Evolutionary conservation across 1,284 basidiomycete genomes (phyloP).

Genomic region (Vanrija sp.): DNA sequence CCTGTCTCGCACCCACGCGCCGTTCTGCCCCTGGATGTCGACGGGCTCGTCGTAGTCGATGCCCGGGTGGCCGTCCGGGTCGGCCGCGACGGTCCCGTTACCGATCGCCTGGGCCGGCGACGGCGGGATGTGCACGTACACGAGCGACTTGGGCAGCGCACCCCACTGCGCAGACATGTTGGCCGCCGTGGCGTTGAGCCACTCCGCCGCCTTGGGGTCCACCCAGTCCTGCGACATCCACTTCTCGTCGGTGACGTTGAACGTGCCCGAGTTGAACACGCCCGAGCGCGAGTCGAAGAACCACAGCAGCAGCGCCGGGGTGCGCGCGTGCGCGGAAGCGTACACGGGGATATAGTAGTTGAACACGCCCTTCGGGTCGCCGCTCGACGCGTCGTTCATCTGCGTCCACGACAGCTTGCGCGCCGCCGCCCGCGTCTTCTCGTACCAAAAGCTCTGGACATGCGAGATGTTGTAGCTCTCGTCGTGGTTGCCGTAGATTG

Average conservation of each 20-base stretch:
- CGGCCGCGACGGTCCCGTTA: neutral
- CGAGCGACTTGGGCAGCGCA: slow-evolving; percentile 11
- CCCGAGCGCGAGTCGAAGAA: slow-evolving; percentile 21
- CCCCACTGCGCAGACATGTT: slow-evolving; percentile 10
- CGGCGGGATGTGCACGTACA: slow-evolving; percentile 22
- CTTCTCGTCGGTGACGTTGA: slow-evolving; percentile 5
- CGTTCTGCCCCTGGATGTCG: neutral
- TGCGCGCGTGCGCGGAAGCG: neutral
- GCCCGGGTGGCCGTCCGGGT: slow-evolving; percentile 3
- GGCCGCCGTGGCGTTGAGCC: slow-evolving; percentile 5
- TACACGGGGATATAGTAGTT: slow-evolving; percentile 28
- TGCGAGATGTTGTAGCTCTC: slow-evolving; percentile 26
- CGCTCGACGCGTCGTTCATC: neutral
- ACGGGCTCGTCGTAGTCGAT: slow-evolving; percentile 8
- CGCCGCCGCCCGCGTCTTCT: neutral
- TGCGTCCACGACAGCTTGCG: slow-evolving; percentile 1
- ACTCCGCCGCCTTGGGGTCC: slow-evolving; percentile 12
- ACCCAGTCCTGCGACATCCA: slow-evolving; percentile 19
- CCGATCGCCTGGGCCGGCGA: neutral
- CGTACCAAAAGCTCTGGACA: neutral
- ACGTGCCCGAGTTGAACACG: slow-evolving; percentile 11
- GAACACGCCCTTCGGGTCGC: slow-evolving; percentile 10
- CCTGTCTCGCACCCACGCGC: slow-evolving; percentile 7
- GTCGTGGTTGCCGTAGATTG: slow-evolving; percentile 24
- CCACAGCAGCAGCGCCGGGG: slow-evolving; percentile 22